These are phyloP conservation scores for Trichocomaceae sp. DNA, from an alignment of 2,329 filamentous ascomycete genomes.

Conservation along the genomic window DNA sequence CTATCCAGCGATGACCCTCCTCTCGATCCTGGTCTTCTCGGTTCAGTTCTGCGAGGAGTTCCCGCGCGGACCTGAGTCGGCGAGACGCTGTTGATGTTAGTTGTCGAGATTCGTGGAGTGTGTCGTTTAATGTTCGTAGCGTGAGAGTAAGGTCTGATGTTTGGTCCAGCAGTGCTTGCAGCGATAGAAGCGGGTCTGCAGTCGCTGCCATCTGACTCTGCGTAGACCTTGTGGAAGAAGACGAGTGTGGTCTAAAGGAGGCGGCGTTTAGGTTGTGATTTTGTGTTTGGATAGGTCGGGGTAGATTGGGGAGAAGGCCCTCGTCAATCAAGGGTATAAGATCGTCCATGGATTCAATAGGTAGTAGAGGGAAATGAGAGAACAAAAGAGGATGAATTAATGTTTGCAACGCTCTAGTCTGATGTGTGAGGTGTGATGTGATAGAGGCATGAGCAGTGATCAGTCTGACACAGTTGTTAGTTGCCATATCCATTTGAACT, in stretches of 20 bases:
- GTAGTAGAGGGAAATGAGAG: conserved; percentile 49
- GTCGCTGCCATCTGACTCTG: conserved; percentile 17
- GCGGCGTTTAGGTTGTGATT: conserved; percentile 18
- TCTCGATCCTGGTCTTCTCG: conserved; percentile 76
- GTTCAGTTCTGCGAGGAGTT: conserved; percentile 77
- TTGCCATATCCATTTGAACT: background rate
- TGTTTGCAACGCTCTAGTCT: conserved; percentile 54
- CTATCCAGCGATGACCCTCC: conserved; percentile 74
- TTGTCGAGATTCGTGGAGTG: conserved; percentile 88
- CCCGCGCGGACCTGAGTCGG: conserved; percentile 71
- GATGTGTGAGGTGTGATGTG: conserved; percentile 54
- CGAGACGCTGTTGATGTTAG: conserved; percentile 75
- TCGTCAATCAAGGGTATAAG: conserved; percentile 52
- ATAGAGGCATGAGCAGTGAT: conserved; percentile 54
- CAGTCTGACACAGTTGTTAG: conserved; percentile 35
- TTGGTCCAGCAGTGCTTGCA: conserved; percentile 62
- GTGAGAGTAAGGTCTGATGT: conserved; percentile 70
- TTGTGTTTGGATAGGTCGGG: conserved; percentile 35
- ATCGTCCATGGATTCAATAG: conserved; percentile 49
- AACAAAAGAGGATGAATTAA: conserved; percentile 54
- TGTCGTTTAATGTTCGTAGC: conserved; percentile 80
- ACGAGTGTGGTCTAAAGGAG: conserved; percentile 21
- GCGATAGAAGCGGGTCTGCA: conserved; percentile 52
- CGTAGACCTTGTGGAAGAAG: conserved; percentile 20
- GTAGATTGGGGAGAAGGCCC: conserved; percentile 47